These are phyloP conservation scores for Neopestalotiopsis rosae DNA, from an alignment of 2,329 filamentous ascomycete species.

Conservation along the genomic window DNA sequence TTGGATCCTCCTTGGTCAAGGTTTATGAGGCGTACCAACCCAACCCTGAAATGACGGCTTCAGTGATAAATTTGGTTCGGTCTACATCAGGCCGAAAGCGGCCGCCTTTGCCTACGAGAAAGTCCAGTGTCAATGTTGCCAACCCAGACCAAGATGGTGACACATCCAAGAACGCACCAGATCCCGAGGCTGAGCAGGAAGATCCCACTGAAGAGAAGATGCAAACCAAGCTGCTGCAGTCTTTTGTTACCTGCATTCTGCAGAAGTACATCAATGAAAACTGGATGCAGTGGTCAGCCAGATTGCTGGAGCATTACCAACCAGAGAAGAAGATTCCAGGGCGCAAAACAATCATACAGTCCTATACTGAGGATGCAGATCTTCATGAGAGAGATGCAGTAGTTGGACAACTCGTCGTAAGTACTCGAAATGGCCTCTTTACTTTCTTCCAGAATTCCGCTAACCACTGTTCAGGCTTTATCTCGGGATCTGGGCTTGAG, in stretches of 20 bases:
- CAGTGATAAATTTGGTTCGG: slow-evolving; percentile 73
- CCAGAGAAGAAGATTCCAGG: slow-evolving; percentile 68
- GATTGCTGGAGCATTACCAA: slow-evolving; percentile 71
- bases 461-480: slow-evolving; percentile 54
- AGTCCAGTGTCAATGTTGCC: slow-evolving; percentile 61
- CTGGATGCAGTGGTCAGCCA: slow-evolving; percentile 64
- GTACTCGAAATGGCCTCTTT: slow-evolving; percentile 32
- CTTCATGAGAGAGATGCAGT: slow-evolving; percentile 68
- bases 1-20: slow-evolving; percentile 77
- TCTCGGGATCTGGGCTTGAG: slow-evolving; percentile 66
- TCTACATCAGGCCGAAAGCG: slow-evolving; percentile 70
- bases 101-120: slow-evolving; percentile 64
- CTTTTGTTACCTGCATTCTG: slow-evolving; percentile 78
- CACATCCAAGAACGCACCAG: slow-evolving; percentile 61
- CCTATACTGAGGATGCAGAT: slow-evolving; percentile 67
- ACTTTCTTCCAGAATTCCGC: slow-evolving; percentile 9
- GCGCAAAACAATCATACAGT: slow-evolving; percentile 64
- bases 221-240: slow-evolving; percentile 70
- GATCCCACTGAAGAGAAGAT: slow-evolving; percentile 65
- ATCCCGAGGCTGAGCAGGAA: slow-evolving; percentile 63
- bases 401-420: slow-evolving; percentile 74
- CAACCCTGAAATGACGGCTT: slow-evolving; percentile 70
- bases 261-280: slow-evolving; percentile 74
- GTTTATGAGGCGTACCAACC: slow-evolving; percentile 70
- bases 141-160: slow-evolving; percentile 61